These are phyloP conservation scores for Umbelopsis ramanniana DNA, from an alignment of 192 early-diverging fungal genomes.

Conservation along the genomic window DNA sequence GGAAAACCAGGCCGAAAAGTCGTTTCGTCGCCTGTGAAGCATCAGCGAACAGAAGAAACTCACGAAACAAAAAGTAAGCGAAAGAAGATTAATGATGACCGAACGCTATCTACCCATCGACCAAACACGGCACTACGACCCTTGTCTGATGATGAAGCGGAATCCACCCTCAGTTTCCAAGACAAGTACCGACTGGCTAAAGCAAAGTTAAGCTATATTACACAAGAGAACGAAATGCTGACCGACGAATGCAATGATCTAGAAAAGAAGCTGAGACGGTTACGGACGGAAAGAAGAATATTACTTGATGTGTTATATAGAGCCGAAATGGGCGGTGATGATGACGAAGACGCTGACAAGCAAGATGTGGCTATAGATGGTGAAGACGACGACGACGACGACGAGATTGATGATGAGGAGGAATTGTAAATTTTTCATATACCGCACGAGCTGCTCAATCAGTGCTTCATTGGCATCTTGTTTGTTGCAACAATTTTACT, in stretches of 20 bases:
- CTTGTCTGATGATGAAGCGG: background rate
- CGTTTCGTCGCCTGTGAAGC: background rate
- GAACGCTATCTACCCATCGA: background rate
- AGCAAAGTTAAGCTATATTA: constrained; percentile 46
- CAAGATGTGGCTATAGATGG: constrained; percentile 13
- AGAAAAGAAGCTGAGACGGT: constrained; percentile 40
- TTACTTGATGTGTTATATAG: constrained; percentile 46
- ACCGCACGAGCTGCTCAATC: background rate
- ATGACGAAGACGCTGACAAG: constrained; percentile 8
- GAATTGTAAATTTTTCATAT: constrained; percentile 15
- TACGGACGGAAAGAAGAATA: constrained; percentile 47
- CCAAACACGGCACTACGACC: background rate
- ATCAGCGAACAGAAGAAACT: constrained; percentile 11
- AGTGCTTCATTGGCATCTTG: too few relatives aligned
- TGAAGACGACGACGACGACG: constrained; percentile 21
- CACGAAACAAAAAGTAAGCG: constrained; percentile 23
- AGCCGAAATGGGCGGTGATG: constrained; percentile 27
- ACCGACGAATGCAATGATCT: constrained; percentile 41
- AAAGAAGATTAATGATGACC: constrained; percentile 16
- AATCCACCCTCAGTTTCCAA: constrained; percentile 15
- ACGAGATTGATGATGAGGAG: constrained; percentile 21
- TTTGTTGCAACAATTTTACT: background rate
- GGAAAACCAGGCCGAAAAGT: background rate
- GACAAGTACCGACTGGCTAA: constrained; percentile 46
- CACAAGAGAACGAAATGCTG: constrained; percentile 51